Conservation (phyloP, 2,329 filamentous ascomycete genomes). For the Zymoseptoria pseudotritici region DNA sequence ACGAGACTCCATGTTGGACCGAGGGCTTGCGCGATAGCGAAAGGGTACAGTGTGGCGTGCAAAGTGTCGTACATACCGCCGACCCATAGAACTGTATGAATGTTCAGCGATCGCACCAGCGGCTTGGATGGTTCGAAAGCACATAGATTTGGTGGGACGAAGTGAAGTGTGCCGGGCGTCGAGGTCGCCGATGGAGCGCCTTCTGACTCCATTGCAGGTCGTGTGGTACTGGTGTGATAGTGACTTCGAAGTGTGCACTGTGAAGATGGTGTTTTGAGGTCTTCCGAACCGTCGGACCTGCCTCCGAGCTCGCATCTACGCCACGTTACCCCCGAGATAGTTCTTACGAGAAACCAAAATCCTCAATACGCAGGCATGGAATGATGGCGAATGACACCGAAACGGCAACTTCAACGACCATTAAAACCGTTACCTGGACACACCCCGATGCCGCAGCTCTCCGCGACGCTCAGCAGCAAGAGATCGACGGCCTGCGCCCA, state of each 20-base stretch:
- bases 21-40: constrained; percentile 42
- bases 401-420: neutral
- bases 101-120: constrained; percentile 22
- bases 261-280: too few relatives aligned
- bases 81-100: constrained; percentile 60
- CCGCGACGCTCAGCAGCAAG: neutral
- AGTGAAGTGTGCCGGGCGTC: constrained; percentile 34
- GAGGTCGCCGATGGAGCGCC: constrained; percentile 3
- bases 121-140: constrained; percentile 39
- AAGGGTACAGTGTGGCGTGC: constrained; percentile 55
- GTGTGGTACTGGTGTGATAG: neutral
- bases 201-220: neutral
- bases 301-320: too few relatives aligned
- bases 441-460: neutral
- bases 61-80: constrained; percentile 65
- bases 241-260: neutral
- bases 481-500: neutral
- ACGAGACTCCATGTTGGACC: constrained; percentile 47
- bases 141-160: constrained; percentile 33
- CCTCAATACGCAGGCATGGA: too few relatives aligned
- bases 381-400: neutral
- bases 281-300: too few relatives aligned
- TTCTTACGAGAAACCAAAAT: too few relatives aligned
- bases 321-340: too few relatives aligned
- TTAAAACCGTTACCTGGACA: neutral